Evolutionary conservation across 371 early-diverging fungal genomes (phyloP).

Genomic region (Apophysomyces elegans): DNA sequence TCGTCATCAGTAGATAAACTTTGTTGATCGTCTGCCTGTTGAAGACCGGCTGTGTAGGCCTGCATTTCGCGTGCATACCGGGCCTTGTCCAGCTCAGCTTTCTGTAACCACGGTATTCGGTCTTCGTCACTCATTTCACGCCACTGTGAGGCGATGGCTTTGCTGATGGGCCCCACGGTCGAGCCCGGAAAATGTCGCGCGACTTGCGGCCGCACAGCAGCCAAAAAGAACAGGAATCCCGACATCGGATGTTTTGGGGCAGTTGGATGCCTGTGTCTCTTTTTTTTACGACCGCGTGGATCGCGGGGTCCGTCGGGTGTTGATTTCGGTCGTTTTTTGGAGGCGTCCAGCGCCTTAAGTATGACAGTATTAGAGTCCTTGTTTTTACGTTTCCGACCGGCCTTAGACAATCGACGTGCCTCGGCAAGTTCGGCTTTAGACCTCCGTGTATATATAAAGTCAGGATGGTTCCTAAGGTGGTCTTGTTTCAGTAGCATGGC

Average conservation of each 20-base stretch:
- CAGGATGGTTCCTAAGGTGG: constrained; percentile 61
- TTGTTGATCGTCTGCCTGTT: constrained; percentile 14
- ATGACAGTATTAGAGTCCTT: neutral
- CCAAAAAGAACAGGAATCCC: constrained; percentile 73
- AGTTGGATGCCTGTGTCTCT: constrained; percentile 67
- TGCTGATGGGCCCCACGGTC: constrained; percentile 75
- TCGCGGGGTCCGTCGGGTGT: constrained; percentile 41
- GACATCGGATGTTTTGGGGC: constrained; percentile 85
- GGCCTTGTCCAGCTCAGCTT: constrained; percentile 74
- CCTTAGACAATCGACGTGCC: constrained; percentile 43
- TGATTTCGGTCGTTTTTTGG: neutral
- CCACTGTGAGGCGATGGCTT: constrained; percentile 71
- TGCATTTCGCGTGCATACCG: constrained; percentile 78
- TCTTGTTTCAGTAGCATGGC: constrained; percentile 60
- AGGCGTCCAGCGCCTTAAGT: neutral
- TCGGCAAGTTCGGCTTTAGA: constrained; percentile 64
- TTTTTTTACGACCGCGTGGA: constrained; percentile 67
- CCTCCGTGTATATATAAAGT: constrained; percentile 64
- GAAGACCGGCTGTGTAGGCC: constrained; percentile 49
- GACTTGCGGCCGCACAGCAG: constrained; percentile 61
- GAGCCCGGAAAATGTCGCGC: constrained; percentile 66
- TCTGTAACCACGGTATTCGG: constrained; percentile 66
- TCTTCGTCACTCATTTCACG: constrained; percentile 62
- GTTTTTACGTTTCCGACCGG: constrained; percentile 10
- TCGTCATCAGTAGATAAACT: constrained; percentile 13